Conservation (phyloP, 2,329 filamentous ascomycete genomes). For the Fusarium nygamai region DNA sequence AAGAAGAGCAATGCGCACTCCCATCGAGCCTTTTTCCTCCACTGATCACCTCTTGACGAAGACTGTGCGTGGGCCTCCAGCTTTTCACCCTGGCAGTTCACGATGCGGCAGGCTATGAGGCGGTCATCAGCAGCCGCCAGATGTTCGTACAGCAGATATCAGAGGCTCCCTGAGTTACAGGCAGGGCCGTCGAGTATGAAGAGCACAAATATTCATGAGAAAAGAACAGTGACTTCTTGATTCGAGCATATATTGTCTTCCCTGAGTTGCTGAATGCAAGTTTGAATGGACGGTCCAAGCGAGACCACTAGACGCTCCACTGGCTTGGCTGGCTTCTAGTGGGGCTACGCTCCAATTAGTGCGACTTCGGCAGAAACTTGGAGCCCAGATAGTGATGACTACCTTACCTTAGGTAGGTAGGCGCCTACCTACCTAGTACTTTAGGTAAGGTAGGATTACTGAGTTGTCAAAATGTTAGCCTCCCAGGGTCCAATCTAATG, state of each 20-base stretch:
- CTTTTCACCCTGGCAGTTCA: constrained; percentile 38
- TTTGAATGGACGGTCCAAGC: neutral
- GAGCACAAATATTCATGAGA: neutral
- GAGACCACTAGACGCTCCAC: constrained; percentile 4
- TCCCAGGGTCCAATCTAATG: constrained; percentile 25
- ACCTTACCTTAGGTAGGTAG: neutral
- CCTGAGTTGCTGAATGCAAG: constrained; percentile 3
- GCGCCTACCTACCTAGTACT: neutral
- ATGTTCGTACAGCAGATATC: neutral
- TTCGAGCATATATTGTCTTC: neutral
- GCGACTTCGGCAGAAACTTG: constrained; percentile 8
- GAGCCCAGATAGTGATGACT: neutral
- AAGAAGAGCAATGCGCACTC: constrained; percentile 43
- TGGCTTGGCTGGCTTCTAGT: constrained; percentile 19
- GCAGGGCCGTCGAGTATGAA: neutral
- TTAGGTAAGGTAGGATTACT: neutral
- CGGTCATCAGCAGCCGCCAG: constrained; percentile 19
- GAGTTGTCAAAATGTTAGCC: constrained; percentile 23
- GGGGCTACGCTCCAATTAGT: constrained; percentile 36
- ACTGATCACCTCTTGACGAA: constrained; percentile 29
- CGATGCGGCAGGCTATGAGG: constrained; percentile 25
- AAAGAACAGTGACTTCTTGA: neutral
- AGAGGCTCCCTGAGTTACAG: neutral
- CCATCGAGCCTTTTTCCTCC: constrained; percentile 43
- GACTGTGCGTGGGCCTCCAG: constrained; percentile 43